Evolutionary conservation across 176 grass and related monocot species (phyloP), one percentile per base, ranked within the genome.

Genomic region (Carex pumila): DNA sequence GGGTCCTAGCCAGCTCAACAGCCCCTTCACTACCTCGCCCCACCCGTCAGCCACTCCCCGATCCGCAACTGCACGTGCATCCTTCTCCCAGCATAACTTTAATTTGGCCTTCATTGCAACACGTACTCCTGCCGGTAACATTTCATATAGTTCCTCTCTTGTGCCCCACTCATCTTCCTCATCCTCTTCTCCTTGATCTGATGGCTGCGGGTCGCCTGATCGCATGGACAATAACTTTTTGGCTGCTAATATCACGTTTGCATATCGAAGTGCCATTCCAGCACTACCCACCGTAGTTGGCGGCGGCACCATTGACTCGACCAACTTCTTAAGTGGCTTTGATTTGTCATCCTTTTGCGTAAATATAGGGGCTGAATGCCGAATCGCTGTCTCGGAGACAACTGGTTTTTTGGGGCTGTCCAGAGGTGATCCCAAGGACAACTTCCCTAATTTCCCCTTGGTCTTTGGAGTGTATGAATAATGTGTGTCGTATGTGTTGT

Each of bases 361-460:
- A 65, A 89, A 89, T 22, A 98, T 92, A 31, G 95, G 92, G 6
- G 91, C 92, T 39, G 92, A 98, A 79, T 93, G 86, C 59, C 92
- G 74, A 52, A 86, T 56, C 19, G 74, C 67, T 7, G 72, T 31
- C 73, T 73, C 78, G 8, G 81, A 52, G 4, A 81, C 2, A 12
- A 63, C 12, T 32, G 81, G 31, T 43, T 34, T 64, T 43, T 34
- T 64, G 3, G 83, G 55, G 3, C 80, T 86, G 19, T 91, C 84
- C 12, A 90, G 58, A 9, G 87, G 92, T 34, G 32, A 34, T 18
- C 90, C 90, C 6, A 87, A 93, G 9, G 89, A 89, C 69, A 81
- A 43, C 14, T 86, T 86, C 12, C 71, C 47, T 22, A 34, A 34
- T 34, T 76, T 77, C 63, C 62, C 56, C 65, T 49, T 70, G 1